phyloP scores from a whole-genome alignment of 169 alveolate genomes.

The Miamiensis avidus region DNA sequence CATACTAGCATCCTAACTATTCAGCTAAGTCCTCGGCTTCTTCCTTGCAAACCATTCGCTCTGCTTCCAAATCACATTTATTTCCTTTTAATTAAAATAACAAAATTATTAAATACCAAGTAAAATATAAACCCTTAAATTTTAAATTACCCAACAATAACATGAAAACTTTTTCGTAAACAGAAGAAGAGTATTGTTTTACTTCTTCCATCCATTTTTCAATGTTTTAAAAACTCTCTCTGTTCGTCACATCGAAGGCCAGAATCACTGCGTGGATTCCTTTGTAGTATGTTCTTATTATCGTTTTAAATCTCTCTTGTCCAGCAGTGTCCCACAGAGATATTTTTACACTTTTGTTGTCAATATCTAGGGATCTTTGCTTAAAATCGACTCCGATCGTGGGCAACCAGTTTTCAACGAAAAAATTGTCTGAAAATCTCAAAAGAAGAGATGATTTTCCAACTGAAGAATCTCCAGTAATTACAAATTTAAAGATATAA shows the following conservation, averaged over 20 bases:
- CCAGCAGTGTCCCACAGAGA: constrained; percentile 72
- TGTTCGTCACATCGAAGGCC: constrained; percentile 44
- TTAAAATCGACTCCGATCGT: constrained; percentile 56
- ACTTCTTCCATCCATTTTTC: constrained; percentile 38
- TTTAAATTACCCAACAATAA: too few relatives aligned
- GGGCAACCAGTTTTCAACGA: constrained; percentile 27
- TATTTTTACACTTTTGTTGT: constrained; percentile 30
- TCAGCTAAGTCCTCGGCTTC: constrained; percentile 31
- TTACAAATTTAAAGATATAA: constrained; percentile 45
- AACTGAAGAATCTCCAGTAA: constrained; percentile 60
- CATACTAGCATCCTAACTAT: constrained; percentile 13
- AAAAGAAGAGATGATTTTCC: constrained; percentile 67
- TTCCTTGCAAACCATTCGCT: constrained; percentile 25
- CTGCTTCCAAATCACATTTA: constrained; percentile 40
- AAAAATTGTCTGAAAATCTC: constrained; percentile 50
- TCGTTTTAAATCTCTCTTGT: constrained; percentile 50
- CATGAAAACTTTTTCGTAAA: too few relatives aligned
- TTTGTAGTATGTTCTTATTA: constrained; percentile 45
- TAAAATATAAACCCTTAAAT: too few relatives aligned
- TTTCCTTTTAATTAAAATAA: constrained; percentile 42
- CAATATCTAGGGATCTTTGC: constrained; percentile 27
- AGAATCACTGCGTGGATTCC: constrained; percentile 40
- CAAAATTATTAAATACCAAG: neutral
- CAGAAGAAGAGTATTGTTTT: too few relatives aligned
- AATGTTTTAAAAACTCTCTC: constrained; percentile 24